A percentile compares a stretch with the other conserved stretches of the same genome.
phyloP scores from a whole-genome alignment of 1,284 basidiomycete species.

The Vanrija humicola region DNA sequence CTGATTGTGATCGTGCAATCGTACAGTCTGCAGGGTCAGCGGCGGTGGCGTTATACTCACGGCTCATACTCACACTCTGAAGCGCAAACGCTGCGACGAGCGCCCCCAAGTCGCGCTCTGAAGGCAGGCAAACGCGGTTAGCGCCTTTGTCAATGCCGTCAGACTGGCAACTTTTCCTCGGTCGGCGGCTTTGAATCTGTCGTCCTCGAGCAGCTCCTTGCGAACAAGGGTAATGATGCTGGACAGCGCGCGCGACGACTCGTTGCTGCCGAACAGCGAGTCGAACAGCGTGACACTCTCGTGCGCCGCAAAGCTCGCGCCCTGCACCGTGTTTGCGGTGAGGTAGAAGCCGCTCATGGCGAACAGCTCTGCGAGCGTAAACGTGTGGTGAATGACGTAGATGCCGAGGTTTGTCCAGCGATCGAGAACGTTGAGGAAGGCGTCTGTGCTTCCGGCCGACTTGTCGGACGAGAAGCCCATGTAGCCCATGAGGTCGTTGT shows the following conservation, averaged over 20 bases:
- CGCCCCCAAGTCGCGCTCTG: slow-evolving; percentile 53
- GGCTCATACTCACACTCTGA: slow-evolving; percentile 45
- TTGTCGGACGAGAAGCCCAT: slow-evolving; percentile 22
- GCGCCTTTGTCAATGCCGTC: slow-evolving; percentile 52
- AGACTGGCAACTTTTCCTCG: slow-evolving; percentile 40
- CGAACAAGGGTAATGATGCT: slow-evolving; percentile 53
- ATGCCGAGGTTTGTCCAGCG: slow-evolving; percentile 55
- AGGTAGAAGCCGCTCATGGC: slow-evolving; percentile 54
- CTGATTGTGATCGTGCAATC: slow-evolving; percentile 52
- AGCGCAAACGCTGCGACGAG: slow-evolving; percentile 40
- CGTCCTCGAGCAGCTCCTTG: slow-evolving; percentile 49
- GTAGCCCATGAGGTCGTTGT: slow-evolving; percentile 22
- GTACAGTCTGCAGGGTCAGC: slow-evolving; percentile 37
- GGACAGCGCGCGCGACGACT: slow-evolving; percentile 52
- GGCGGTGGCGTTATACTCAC: not conserved
- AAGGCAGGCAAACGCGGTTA: slow-evolving; percentile 54
- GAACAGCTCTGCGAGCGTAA: slow-evolving; percentile 55
- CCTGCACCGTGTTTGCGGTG: slow-evolving; percentile 42
- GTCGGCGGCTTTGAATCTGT: slow-evolving; percentile 39
- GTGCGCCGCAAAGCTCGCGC: slow-evolving; percentile 49
- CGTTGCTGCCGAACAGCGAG: slow-evolving; percentile 54
- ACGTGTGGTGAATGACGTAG: slow-evolving; percentile 53
- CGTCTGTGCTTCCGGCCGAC: slow-evolving; percentile 20
- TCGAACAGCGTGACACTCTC: slow-evolving; percentile 54
- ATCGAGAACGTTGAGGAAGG: slow-evolving; percentile 51